Percentiles rank a stretch among this genome's conserved stretches.
These are phyloP conservation scores for Talaromyces wortmannii DNA, from an alignment of 495 filamentous ascomycete genomes.

Conservation along the genomic window DNA sequence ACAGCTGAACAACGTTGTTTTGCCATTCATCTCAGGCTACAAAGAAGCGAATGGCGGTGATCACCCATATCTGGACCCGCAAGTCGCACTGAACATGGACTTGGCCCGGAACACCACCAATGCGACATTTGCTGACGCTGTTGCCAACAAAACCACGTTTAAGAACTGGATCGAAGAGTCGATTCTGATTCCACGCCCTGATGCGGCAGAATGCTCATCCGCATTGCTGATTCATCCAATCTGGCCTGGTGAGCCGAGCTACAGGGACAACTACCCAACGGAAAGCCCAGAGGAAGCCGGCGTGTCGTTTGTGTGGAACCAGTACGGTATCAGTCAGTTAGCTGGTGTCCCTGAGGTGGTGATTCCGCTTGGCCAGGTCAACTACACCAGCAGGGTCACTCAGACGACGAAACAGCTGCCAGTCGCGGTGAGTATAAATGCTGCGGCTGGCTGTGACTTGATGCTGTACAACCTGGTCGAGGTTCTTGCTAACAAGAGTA, in stretches of 20 bases:
- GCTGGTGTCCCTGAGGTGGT: slow-evolving; percentile 22
- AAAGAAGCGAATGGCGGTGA: background rate
- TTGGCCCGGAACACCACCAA: background rate
- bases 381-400: slow-evolving; percentile 28
- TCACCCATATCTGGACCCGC: background rate
- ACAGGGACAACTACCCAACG: background rate
- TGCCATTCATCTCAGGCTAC: background rate
- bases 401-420: slow-evolving; percentile 27
- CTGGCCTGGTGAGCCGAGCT: background rate
- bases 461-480: slow-evolving; percentile 38
- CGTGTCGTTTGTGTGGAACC: background rate
- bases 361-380: slow-evolving; percentile 33
- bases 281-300: background rate
- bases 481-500: slow-evolving; percentile 30
- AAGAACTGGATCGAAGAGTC: slow-evolving; percentile 10
- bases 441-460: slow-evolving; percentile 36
- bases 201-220: background rate
- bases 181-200: slow-evolving; percentile 1
- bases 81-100: background rate
- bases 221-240: background rate
- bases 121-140: slow-evolving; percentile 3
- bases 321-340: background rate
- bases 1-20: background rate
- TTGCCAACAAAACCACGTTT: slow-evolving; percentile 16
- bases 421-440: slow-evolving; percentile 25